These are phyloP conservation scores for Metschnikowia bowlesiae DNA, from an alignment of 805 yeast genomes.

Conservation along the genomic window DNA sequence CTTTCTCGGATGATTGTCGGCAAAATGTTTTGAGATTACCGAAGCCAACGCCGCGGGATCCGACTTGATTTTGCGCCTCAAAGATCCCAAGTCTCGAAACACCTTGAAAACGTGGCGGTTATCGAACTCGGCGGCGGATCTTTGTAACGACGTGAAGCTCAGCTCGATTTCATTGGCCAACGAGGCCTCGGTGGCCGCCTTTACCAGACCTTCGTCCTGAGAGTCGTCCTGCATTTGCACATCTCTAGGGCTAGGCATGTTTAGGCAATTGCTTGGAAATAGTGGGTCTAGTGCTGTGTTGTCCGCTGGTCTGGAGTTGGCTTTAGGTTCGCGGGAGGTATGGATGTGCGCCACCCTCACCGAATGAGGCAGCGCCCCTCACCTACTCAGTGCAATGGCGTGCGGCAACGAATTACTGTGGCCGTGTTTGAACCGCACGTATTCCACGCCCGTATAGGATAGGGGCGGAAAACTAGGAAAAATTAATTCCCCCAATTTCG, in stretches of 20 bases:
- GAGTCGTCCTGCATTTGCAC: conserved; percentile 18
- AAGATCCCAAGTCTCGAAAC: conserved; percentile 72
- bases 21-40: conserved; percentile 54
- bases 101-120: conserved; percentile 84
- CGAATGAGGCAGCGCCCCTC: no score
- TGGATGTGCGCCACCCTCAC: conserved; percentile 4
- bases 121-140: conserved; percentile 71
- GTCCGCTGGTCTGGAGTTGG: not conserved
- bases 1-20: conserved; percentile 43
- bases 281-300: not conserved
- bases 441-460: no score
- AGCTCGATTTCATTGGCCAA: conserved; percentile 36
- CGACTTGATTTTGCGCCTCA: conserved; percentile 60
- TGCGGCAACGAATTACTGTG: no score
- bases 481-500: no score
- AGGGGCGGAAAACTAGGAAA: no score
- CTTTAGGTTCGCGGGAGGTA: conserved; percentile 4
- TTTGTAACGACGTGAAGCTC: conserved; percentile 46
- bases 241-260: conserved; percentile 10
- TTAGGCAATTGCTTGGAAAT: not conserved
- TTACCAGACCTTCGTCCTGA: not conserved
- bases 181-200: conserved; percentile 3
- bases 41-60: conserved; percentile 44
- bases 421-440: no score
- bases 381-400: no score